These are phyloP conservation scores for Rhodotorula sp. DNA, from an alignment of 1,284 basidiomycete species.

Conservation along the genomic window DNA sequence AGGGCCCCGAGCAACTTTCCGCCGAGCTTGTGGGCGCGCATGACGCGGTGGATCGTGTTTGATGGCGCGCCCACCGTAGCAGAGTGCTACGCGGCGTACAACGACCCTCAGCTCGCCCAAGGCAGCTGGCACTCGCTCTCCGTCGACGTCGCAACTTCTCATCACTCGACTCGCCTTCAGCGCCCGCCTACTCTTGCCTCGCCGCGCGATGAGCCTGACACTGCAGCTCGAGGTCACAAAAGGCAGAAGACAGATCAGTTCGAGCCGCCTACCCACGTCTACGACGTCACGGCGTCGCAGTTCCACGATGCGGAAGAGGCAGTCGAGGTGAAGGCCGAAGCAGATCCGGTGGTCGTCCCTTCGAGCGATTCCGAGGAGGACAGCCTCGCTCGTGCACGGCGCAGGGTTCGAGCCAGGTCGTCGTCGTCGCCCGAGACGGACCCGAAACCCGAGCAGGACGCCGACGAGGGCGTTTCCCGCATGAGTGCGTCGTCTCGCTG, in stretches of 20 bases:
- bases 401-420: neutral
- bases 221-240: too few relatives aligned
- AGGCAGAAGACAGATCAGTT: too few relatives aligned
- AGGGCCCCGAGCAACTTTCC: too few relatives aligned
- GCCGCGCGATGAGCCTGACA: too few relatives aligned
- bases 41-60: conserved; percentile 17
- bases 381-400: neutral
- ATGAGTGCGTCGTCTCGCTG: neutral
- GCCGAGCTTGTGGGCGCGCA: neutral
- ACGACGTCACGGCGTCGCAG: neutral
- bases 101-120: accelerated
- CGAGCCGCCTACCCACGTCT: neutral
- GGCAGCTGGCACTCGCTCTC: neutral
- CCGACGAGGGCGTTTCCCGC: neutral
- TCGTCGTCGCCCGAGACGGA: neutral
- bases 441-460: neutral
- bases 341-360: neutral
- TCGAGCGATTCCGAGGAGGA: neutral
- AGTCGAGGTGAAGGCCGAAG: too few relatives aligned
- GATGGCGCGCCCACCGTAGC: neutral
- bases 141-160: neutral
- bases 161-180: neutral
- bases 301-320: neutral
- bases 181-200: too few relatives aligned
- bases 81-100: neutral